These are phyloP conservation scores for Cytospora paraplurivora DNA, from an alignment of 2,329 filamentous ascomycete species.

Conservation along the genomic window DNA sequence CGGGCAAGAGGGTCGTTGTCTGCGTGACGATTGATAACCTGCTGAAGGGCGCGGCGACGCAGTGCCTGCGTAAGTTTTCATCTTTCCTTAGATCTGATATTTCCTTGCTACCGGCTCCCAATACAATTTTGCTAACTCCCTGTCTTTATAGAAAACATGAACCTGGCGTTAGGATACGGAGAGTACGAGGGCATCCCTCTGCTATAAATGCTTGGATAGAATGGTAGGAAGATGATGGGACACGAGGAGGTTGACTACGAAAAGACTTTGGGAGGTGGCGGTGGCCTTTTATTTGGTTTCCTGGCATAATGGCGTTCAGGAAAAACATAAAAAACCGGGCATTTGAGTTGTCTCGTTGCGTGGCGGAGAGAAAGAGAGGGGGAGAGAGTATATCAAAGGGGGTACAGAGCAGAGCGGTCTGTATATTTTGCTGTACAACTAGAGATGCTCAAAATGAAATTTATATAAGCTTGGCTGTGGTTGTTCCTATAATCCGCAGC, in stretches of 20 bases:
- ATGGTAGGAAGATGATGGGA: background rate
- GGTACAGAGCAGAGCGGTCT: constrained; percentile 14
- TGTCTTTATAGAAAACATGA: constrained; percentile 75
- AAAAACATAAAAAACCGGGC: background rate
- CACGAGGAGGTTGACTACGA: background rate
- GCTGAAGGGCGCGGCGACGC: constrained; percentile 88
- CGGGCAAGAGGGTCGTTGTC: constrained; percentile 89
- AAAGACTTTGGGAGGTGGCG: background rate
- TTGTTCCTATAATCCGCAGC: constrained; percentile 1
- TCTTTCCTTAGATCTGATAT: constrained; percentile 37
- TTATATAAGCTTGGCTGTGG: background rate
- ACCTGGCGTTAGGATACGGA: constrained; percentile 82
- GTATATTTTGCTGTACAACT: constrained; percentile 21
- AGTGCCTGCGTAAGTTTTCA: constrained; percentile 78
- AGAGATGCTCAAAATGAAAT: background rate
- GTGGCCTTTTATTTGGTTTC: background rate
- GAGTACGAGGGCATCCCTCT: constrained; percentile 86
- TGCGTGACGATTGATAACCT: constrained; percentile 94
- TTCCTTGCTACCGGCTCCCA: background rate
- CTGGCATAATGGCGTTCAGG: constrained; percentile 1
- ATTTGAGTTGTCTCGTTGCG: background rate
- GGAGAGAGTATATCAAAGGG: background rate
- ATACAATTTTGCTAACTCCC: constrained; percentile 12
- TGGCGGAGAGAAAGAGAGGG: background rate
- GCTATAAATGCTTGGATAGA: background rate